phyloP scores from a whole-genome alignment of 2,329 filamentous ascomycete species.

The Raffaelea arxii region DNA sequence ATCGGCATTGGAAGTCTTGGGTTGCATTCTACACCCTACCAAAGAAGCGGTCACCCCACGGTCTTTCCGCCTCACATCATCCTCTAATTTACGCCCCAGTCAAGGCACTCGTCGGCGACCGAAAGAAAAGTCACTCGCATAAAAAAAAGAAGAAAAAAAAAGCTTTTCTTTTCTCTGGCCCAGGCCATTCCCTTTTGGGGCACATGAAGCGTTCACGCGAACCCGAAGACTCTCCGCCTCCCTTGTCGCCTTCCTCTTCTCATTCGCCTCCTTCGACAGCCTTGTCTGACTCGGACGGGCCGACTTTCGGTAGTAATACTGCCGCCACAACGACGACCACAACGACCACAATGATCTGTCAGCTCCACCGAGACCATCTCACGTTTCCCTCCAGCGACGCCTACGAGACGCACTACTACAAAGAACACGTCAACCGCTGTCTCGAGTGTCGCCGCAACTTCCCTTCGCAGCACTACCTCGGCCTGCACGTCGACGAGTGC shows the following conservation, averaged over 20 bases:
- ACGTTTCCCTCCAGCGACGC: constrained; percentile 66
- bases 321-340: not conserved
- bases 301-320: too few relatives aligned
- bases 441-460: constrained; percentile 79
- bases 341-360: constrained; percentile 56
- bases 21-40: too few relatives aligned
- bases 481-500: constrained; percentile 80
- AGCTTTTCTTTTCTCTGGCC: too few relatives aligned
- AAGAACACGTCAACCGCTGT: constrained; percentile 76
- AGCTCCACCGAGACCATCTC: constrained; percentile 61
- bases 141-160: too few relatives aligned
- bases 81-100: too few relatives aligned
- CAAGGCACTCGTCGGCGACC: too few relatives aligned
- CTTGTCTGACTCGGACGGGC: not conserved
- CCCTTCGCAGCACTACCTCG: constrained; percentile 70
- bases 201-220: constrained; percentile 55
- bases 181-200: too few relatives aligned
- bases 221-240: constrained; percentile 31
- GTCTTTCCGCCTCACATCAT: too few relatives aligned
- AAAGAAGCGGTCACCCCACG: too few relatives aligned
- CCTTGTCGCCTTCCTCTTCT: not conserved
- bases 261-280: not conserved
- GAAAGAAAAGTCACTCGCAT: too few relatives aligned
- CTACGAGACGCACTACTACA: constrained; percentile 79
- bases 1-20: too few relatives aligned